Evolutionary conservation across 2,329 filamentous ascomycete genomes (phyloP).

Genomic region (Alternaria triticimaculans): DNA sequence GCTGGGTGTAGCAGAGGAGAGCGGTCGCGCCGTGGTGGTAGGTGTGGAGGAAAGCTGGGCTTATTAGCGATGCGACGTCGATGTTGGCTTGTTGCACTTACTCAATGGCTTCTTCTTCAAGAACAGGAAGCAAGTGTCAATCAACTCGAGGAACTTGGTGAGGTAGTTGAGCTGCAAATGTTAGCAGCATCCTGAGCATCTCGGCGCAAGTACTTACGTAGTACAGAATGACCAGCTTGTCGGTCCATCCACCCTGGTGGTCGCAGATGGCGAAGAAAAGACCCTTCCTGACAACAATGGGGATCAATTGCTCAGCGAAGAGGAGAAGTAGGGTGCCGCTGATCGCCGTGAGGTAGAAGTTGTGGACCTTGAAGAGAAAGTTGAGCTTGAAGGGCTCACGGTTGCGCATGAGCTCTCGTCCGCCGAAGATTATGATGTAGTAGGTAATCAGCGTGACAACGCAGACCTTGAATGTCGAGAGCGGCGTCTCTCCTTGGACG

Average conservation of each 20-base stretch:
- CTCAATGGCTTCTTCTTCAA: conserved; percentile 99
- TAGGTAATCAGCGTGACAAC: conserved; percentile 82
- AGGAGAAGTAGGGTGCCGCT: conserved; percentile 80
- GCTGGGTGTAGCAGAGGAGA: conserved; percentile 96
- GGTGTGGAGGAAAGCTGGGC: conserved; percentile 86
- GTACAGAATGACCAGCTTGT: conserved; percentile 91
- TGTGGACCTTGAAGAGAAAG: conserved; percentile 91
- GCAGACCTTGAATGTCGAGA: conserved; percentile 88
- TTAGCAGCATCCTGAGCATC: conserved; percentile 44
- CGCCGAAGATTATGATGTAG: conserved; percentile 93
- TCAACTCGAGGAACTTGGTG: conserved; percentile 94
- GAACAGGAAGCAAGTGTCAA: conserved; percentile 96
- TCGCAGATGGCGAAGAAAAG: conserved; percentile 91
- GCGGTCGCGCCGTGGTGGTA: conserved; percentile 98
- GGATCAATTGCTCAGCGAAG: conserved; percentile 89
- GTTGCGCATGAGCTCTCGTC: conserved; percentile 89
- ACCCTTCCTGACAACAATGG: conserved; percentile 79
- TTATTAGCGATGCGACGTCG: conserved; percentile 31
- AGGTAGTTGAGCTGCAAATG: conserved; percentile 85
- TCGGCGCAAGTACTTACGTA: conserved; percentile 70
- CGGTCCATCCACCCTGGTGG: conserved; percentile 85
- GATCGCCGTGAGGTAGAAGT: conserved; percentile 89
- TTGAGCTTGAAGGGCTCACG: conserved; percentile 86
- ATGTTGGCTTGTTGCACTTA: conserved; percentile 49
- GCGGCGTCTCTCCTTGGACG: conserved; percentile 78